These are phyloP conservation scores for Picochlorum sp. DNA, from an alignment of 139 green algal species.

Conservation along the genomic window DNA sequence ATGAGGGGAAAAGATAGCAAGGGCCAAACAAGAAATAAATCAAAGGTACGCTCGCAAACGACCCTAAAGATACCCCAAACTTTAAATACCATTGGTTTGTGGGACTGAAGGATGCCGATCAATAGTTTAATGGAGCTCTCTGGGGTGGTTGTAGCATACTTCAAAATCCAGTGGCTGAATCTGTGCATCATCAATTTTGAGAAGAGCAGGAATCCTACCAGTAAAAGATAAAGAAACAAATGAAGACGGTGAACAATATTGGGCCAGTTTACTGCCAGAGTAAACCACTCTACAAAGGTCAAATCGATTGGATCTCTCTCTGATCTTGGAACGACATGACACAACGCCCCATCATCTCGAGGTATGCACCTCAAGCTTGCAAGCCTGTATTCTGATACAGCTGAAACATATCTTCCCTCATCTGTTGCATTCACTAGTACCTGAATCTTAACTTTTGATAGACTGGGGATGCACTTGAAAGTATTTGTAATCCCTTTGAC, in stretches of 20 bases:
- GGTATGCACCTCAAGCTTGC: background rate
- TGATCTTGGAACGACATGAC: background rate
- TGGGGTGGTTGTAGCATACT: background rate
- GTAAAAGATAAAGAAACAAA: background rate
- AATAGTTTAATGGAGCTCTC: background rate
- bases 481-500: too few relatives aligned
- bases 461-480: too few relatives aligned
- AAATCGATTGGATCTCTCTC: slow-evolving; percentile 3
- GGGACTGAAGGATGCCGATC: background rate
- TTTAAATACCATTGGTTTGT: too few relatives aligned
- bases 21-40: too few relatives aligned
- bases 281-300: slow-evolving; percentile 10
- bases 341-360: slow-evolving; percentile 2
- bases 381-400: background rate
- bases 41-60: too few relatives aligned
- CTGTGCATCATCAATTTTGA: background rate
- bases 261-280: slow-evolving; percentile 24
- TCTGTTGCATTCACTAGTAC: too few relatives aligned
- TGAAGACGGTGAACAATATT: slow-evolving; percentile 12
- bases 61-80: too few relatives aligned
- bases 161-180: background rate
- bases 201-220: background rate
- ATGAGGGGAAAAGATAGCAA: too few relatives aligned
- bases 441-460: too few relatives aligned
- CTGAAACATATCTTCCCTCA: background rate